Evolutionary conservation across 1,284 basidiomycete species (phyloP).

Genomic region (Puccinia polysora): DNA sequence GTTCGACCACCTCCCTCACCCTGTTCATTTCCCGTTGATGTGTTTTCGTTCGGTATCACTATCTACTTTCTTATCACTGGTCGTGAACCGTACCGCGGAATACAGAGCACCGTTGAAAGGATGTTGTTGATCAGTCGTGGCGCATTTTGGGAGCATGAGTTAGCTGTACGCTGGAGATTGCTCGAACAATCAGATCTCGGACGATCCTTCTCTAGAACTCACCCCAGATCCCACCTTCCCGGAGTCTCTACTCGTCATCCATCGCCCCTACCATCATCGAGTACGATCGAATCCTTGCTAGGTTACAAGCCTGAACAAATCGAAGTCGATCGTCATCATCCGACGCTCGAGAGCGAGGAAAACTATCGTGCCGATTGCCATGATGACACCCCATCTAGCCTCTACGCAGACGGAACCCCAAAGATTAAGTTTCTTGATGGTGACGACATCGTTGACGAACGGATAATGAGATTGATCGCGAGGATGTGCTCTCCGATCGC

Average conservation of each 20-base stretch:
- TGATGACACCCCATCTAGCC: not conserved
- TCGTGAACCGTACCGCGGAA: constrained; percentile 55
- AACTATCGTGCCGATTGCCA: not conserved
- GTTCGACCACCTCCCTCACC: constrained; percentile 51
- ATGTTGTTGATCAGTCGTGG: constrained; percentile 56
- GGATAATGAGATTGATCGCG: constrained; percentile 20
- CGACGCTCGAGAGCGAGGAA: constrained; percentile 11
- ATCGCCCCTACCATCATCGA: not conserved
- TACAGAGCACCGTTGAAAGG: constrained; percentile 52
- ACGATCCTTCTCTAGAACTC: not conserved
- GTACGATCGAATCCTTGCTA: not conserved
- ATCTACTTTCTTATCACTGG: constrained; percentile 56
- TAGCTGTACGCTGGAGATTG: constrained; percentile 51
- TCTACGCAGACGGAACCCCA: constrained; percentile 24
- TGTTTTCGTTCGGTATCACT: constrained; percentile 58
- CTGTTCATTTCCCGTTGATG: constrained; percentile 57
- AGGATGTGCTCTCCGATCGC: constrained; percentile 19
- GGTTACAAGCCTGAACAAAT: not conserved
- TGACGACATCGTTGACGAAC: constrained; percentile 31
- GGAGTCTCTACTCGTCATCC: not conserved
- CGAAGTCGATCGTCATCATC: too few relatives aligned
- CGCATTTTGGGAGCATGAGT: constrained; percentile 56
- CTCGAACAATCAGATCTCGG: constrained; percentile 45
- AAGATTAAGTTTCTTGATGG: constrained; percentile 14
- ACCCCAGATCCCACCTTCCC: not conserved